These are phyloP conservation scores for Blastobotrys persicus DNA, from an alignment of 1,139 yeast genomes.

Conservation along the genomic window DNA sequence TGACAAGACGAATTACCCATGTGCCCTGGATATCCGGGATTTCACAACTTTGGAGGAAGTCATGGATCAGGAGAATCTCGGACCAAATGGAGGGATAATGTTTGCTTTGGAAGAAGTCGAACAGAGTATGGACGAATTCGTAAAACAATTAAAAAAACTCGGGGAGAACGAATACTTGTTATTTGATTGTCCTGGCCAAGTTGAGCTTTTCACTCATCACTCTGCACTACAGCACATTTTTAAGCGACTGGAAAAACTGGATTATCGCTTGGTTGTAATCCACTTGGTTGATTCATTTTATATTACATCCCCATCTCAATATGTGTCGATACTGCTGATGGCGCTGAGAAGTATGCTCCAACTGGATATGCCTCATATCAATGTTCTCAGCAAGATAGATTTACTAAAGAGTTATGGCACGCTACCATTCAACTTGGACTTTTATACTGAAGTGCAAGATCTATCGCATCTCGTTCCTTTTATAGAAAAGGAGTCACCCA, in stretches of 20 bases:
- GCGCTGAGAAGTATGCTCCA: conserved; percentile 91
- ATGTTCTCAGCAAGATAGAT: conserved; percentile 89
- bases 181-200: conserved; percentile 98
- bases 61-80: conserved; percentile 76
- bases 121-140: conserved; percentile 55
- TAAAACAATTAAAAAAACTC: conserved; percentile 55
- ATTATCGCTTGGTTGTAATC: conserved; percentile 78
- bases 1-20: conserved; percentile 75
- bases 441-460: conserved; percentile 90
- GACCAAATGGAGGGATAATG: conserved; percentile 96
- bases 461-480: conserved; percentile 64
- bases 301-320: conserved; percentile 84
- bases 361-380: conserved; percentile 88
- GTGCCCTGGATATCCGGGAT: conserved; percentile 85
- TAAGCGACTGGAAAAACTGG: conserved; percentile 64
- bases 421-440: conserved; percentile 66
- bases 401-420: conserved; percentile 65
- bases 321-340: conserved; percentile 75
- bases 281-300: conserved; percentile 84
- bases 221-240: conserved; percentile 76
- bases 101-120: conserved; percentile 72
- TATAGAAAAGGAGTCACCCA: conserved; percentile 64
- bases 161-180: conserved; percentile 67
- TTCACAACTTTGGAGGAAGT: conserved; percentile 83
- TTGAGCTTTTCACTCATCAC: conserved; percentile 90